These are phyloP conservation scores for Arthrobotrys musiformis DNA, from an alignment of 2,329 filamentous ascomycete species.

Conservation along the genomic window DNA sequence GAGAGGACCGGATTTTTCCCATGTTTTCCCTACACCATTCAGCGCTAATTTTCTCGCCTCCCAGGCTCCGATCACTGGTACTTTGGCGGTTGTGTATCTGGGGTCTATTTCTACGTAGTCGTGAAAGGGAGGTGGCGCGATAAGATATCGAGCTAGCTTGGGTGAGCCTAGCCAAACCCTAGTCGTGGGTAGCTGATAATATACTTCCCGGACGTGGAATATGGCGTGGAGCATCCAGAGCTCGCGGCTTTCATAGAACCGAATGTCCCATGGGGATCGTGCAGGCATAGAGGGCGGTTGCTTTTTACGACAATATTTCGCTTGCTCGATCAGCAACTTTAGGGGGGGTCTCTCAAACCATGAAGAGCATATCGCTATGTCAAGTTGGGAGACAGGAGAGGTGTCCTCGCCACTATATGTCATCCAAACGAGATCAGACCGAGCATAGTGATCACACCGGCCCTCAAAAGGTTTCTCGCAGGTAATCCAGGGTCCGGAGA, in stretches of 20 bases:
- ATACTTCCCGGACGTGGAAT: slow-evolving; percentile 22
- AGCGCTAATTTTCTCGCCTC: slow-evolving; percentile 15
- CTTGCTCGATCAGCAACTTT: neutral
- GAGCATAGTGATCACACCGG: neutral
- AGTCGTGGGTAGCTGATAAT: neutral
- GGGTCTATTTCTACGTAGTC: neutral
- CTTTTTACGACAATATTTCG: slow-evolving; percentile 2
- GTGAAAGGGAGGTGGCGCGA: slow-evolving; percentile 7
- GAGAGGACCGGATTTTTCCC: neutral
- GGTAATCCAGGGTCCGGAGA: neutral
- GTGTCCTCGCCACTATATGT: too few species aligned
- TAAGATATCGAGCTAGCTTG: neutral
- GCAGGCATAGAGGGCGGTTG: neutral
- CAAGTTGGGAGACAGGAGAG: too few species aligned
- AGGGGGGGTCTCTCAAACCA: neutral
- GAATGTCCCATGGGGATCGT: neutral
- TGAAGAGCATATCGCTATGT: neutral
- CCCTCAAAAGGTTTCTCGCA: neutral
- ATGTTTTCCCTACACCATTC: neutral
- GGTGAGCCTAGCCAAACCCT: too few species aligned
- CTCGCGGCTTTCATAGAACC: slow-evolving; percentile 28
- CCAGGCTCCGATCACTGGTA: neutral
- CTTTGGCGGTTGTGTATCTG: too few species aligned
- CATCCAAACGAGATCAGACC: too few species aligned
- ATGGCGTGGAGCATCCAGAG: slow-evolving; percentile 25